Percentiles rank a stretch among this genome's conserved stretches.
These are phyloP conservation scores for Hypoxylon sp. DNA, from an alignment of 2,329 filamentous ascomycete genomes.

Conservation along the genomic window DNA sequence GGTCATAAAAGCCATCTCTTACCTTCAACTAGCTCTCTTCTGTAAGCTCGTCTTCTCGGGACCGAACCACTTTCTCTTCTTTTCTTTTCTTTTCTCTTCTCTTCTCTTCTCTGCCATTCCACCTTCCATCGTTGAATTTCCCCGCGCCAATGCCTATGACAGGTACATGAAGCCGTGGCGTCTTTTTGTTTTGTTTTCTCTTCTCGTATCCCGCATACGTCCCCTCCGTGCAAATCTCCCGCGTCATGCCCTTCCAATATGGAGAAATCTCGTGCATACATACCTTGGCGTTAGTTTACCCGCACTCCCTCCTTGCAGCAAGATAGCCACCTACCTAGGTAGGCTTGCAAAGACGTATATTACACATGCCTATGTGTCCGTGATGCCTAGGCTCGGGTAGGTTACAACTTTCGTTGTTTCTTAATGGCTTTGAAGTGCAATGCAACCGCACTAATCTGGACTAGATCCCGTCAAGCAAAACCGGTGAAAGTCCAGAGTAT, in stretches of 20 bases:
- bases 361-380: not conserved
- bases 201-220: not conserved
- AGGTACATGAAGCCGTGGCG: conserved; percentile 3
- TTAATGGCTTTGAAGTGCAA: conserved; percentile 16
- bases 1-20: not conserved
- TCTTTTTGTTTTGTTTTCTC: conserved; percentile 5
- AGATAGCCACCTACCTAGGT: too few species aligned
- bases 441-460: conserved; percentile 27
- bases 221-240: not conserved
- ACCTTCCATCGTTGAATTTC: conserved; percentile 14
- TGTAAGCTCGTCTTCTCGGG: conserved; percentile 10
- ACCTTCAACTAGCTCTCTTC: not conserved
- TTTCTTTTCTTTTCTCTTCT: conserved; percentile 12
- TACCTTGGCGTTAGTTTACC: conserved; percentile 3
- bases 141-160: conserved; percentile 9
- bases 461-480: conserved; percentile 11
- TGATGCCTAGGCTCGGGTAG: conserved; percentile 21
- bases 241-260: conserved; percentile 9
- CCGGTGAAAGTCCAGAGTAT: conserved; percentile 26
- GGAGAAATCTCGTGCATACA: conserved; percentile 4
- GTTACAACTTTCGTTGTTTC: conserved; percentile 26
- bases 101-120: not conserved
- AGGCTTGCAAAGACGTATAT: not conserved
- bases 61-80: conserved; percentile 22
- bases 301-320: not conserved